These are phyloP conservation scores for Exophiala aquamarina DNA, from an alignment of 2,329 filamentous ascomycete genomes.

Conservation along the genomic window DNA sequence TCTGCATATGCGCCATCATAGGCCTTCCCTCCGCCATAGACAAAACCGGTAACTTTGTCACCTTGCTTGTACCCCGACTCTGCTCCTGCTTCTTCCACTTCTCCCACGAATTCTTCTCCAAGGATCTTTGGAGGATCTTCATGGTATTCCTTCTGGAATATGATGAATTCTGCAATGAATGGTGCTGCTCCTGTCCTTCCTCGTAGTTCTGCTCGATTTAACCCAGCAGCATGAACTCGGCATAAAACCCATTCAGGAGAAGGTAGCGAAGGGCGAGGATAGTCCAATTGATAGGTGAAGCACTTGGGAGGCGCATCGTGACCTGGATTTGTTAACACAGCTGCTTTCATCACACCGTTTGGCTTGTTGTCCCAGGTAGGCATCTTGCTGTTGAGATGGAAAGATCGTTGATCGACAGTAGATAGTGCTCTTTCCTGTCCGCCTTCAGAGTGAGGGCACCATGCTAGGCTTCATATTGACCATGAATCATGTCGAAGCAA, in stretches of 20 bases:
- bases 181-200: not conserved
- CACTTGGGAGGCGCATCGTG: too few species aligned
- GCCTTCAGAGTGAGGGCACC: too few species aligned
- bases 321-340: too few species aligned
- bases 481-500: too few species aligned
- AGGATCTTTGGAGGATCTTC: conserved; percentile 2
- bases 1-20: conserved; percentile 6
- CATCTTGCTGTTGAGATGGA: too few species aligned
- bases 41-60: not conserved
- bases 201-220: conserved; percentile 4
- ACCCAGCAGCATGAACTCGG: not conserved
- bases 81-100: conserved; percentile 1
- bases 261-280: conserved; percentile 1
- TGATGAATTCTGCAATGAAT: conserved; percentile 1
- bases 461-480: too few species aligned
- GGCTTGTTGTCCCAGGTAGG: too few species aligned
- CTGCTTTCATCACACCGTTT: too few species aligned
- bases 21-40: conserved; percentile 6
- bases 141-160: conserved; percentile 2
- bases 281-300: too few species aligned
- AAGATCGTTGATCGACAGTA: too few species aligned
- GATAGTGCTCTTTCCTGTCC: too few species aligned
- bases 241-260: not conserved
- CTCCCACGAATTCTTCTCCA: conserved; percentile 9
- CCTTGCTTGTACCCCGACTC: not conserved